Percentiles rank a stretch among this genome's conserved stretches.
Evolutionary conservation across 768 basidiomycete genomes (phyloP).

Genomic region (Coprinopsis marcescibilis): DNA sequence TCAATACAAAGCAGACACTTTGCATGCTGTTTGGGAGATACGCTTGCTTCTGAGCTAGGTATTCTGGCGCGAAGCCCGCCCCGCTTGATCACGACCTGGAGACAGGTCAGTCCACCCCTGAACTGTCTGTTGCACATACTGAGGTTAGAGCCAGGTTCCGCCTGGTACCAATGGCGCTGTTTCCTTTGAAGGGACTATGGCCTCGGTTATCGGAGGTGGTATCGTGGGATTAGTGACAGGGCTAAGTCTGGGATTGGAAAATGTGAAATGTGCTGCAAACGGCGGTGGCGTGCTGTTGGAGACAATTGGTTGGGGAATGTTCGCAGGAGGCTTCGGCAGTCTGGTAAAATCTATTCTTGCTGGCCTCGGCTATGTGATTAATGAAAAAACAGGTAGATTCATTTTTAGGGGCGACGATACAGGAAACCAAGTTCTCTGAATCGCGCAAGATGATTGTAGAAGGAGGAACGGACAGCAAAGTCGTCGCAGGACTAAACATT

Average conservation of each 20-base stretch:
- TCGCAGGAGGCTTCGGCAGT: constrained; percentile 75
- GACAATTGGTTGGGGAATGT: constrained; percentile 53
- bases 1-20: constrained; percentile 56
- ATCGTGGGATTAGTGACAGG: constrained; percentile 64
- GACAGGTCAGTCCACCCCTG: too few species aligned
- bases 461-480: constrained; percentile 34
- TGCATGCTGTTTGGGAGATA: constrained; percentile 86
- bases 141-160: too few species aligned
- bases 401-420: constrained; percentile 81
- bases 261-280: constrained; percentile 40
- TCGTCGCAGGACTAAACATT: constrained; percentile 60
- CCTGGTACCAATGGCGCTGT: constrained; percentile 91
- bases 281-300: constrained; percentile 33
- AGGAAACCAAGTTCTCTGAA: constrained; percentile 69
- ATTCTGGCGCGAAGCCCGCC: constrained; percentile 71
- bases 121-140: too few species aligned
- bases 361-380: background rate
- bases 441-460: constrained; percentile 59
- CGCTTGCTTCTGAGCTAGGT: constrained; percentile 89
- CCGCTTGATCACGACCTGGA: constrained; percentile 75
- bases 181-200: constrained; percentile 66
- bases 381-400: constrained; percentile 69
- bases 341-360: constrained; percentile 41
- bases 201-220: constrained; percentile 67
- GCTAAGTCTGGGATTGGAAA: constrained; percentile 55